Conservation (phyloP, 2,329 filamentous ascomycete species). For the Atkinsonella texensis region DNA sequence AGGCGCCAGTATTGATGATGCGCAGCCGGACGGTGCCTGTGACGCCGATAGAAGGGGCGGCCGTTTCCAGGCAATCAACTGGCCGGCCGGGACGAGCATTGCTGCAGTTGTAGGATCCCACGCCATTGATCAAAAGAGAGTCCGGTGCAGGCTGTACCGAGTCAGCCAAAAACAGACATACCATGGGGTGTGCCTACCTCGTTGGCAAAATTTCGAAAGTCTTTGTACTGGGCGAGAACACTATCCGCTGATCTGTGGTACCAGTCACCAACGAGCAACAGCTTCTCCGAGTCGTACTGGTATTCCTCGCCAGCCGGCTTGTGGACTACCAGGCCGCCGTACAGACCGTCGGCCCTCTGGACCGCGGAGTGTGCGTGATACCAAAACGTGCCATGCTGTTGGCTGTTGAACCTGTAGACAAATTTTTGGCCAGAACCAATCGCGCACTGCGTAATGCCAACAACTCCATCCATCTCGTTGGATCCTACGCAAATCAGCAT, state of each 20-base stretch:
- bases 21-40: slow-evolving; percentile 8
- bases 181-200: slow-evolving; percentile 5
- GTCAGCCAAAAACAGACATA: slow-evolving; percentile 8
- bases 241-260: slow-evolving; percentile 25
- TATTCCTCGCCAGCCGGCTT: slow-evolving; percentile 15
- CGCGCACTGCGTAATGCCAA: slow-evolving; percentile 47
- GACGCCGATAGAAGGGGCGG: slow-evolving; percentile 5
- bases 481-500: slow-evolving; percentile 23
- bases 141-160: slow-evolving; percentile 24
- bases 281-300: slow-evolving; percentile 21
- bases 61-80: slow-evolving; percentile 7
- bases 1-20: slow-evolving; percentile 10
- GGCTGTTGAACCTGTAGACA: slow-evolving; percentile 44
- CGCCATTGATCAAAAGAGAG: slow-evolving; percentile 29
- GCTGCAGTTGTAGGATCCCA: slow-evolving; percentile 10
- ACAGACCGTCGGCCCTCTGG: slow-evolving; percentile 22
- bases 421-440: slow-evolving; percentile 43
- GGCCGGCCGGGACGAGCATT: slow-evolving; percentile 10
- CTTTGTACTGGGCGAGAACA: slow-evolving; percentile 15
- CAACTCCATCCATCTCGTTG: slow-evolving; percentile 48
- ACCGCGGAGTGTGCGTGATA: slow-evolving; percentile 52
- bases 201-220: slow-evolving; percentile 8
- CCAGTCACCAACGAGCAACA: slow-evolving; percentile 26
- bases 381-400: slow-evolving; percentile 48
- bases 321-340: slow-evolving; percentile 21